Conservation (phyloP, 352 stramenopile genomes). For the Globisporangium cederbergense region DNA sequence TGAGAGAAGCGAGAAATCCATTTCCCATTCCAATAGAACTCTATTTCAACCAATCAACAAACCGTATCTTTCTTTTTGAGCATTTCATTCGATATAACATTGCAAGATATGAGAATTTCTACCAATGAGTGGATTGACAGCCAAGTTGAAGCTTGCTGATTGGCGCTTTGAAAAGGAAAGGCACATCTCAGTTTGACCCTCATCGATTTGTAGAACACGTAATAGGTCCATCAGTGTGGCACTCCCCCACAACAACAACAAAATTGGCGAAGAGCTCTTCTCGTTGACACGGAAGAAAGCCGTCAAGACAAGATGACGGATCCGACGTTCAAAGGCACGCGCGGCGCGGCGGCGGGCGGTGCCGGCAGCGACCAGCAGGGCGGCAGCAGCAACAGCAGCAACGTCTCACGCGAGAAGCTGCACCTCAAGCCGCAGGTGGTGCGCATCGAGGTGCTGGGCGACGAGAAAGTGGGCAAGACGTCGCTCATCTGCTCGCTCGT, state of each 20-base stretch:
- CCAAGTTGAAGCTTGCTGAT: conserved; percentile 7
- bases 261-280: not conserved
- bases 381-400: not conserved
- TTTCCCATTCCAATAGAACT: not conserved
- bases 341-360: conserved; percentile 8
- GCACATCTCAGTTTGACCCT: not conserved
- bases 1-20: not conserved
- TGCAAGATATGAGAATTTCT: not conserved
- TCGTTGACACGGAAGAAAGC: conserved; percentile 6
- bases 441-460: conserved; percentile 85
- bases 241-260: not conserved
- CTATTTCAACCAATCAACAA: not conserved
- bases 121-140: not conserved
- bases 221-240: not conserved
- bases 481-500: conserved; percentile 90
- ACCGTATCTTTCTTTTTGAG: not conserved
- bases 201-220: not conserved
- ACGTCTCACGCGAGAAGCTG: conserved; percentile 37
- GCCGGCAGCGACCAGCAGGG: conserved; percentile 7
- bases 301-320: conserved; percentile 28
- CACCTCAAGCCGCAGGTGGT: conserved; percentile 77
- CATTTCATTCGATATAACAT: not conserved
- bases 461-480: conserved; percentile 90
- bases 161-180: not conserved
- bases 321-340: conserved; percentile 22